These are phyloP conservation scores for Saccharomyces hybrid DNA, from an alignment of 1,139 yeast genomes.

Conservation along the genomic window DNA sequence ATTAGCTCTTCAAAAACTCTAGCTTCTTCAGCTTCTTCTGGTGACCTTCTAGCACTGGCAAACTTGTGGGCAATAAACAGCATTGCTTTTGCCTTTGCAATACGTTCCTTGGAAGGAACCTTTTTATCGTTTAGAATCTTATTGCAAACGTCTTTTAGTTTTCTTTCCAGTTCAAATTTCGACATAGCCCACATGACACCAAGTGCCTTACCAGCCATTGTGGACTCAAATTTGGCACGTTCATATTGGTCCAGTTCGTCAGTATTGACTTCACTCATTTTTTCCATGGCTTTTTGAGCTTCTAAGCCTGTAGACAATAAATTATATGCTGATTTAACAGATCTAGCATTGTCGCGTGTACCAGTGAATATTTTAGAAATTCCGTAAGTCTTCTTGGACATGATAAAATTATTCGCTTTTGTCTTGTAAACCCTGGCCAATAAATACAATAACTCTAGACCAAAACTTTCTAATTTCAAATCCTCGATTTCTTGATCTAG, in stretches of 20 bases:
- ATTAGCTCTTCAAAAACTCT: slow-evolving; percentile 69
- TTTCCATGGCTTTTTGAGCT: slow-evolving; percentile 68
- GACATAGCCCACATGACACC: slow-evolving; percentile 78
- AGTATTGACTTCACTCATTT: slow-evolving; percentile 50
- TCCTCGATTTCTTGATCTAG: slow-evolving; percentile 56
- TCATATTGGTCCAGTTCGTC: slow-evolving; percentile 42
- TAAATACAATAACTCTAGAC: slow-evolving; percentile 63
- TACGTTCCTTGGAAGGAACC: slow-evolving; percentile 43
- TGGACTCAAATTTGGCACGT: slow-evolving; percentile 55
- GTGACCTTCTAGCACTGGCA: slow-evolving; percentile 47
- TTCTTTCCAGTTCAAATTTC: slow-evolving; percentile 62
- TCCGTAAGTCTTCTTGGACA: slow-evolving; percentile 64
- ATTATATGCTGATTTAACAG: slow-evolving; percentile 59
- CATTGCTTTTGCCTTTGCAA: slow-evolving; percentile 54
- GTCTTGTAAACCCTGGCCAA: slow-evolving; percentile 59
- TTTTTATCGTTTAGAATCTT: slow-evolving; percentile 50
- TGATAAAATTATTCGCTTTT: slow-evolving; percentile 47
- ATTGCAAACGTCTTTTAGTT: slow-evolving; percentile 59
- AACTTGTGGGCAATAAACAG: slow-evolving; percentile 51
- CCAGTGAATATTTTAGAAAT: slow-evolving; percentile 56
- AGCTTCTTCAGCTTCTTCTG: slow-evolving; percentile 69
- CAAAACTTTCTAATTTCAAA: slow-evolving; percentile 74
- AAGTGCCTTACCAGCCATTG: slow-evolving; percentile 63
- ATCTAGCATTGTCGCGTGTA: slow-evolving; percentile 65
- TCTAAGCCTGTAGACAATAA: slow-evolving; percentile 64